These are phyloP conservation scores for Citrus cavaleriei DNA, from an alignment of 345 rosid genomes.

Conservation along the genomic window DNA sequence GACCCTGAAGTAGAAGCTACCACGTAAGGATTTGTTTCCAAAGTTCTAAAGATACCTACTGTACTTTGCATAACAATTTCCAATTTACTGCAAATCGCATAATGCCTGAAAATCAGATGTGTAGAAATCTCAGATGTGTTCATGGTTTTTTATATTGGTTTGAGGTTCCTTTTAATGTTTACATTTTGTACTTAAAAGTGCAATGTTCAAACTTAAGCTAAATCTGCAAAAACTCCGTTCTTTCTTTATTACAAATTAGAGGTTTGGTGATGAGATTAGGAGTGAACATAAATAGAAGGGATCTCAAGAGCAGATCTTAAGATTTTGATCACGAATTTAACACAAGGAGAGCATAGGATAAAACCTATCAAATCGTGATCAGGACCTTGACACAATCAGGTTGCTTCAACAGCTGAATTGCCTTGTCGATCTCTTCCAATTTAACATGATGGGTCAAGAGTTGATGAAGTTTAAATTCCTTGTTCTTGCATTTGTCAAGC, in stretches of 20 bases:
- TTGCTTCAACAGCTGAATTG: conserved; percentile 29
- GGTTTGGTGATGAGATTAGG: not conserved
- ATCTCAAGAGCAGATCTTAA: not conserved
- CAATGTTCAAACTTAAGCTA: not conserved
- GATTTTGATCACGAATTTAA: too few relatives aligned
- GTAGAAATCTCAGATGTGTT: not conserved
- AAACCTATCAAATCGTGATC: conserved; percentile 24
- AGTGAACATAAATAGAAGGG: too few relatives aligned
- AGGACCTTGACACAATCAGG: conserved; percentile 39
- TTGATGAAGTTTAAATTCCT: conserved; percentile 47
- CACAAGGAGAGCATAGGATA: too few relatives aligned
- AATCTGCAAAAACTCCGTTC: not conserved
- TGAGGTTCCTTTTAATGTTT: not conserved
- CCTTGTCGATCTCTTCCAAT: conserved; percentile 43
- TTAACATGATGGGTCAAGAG: conserved; percentile 48
- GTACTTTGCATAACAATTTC: not conserved
- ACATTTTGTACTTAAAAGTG: not conserved
- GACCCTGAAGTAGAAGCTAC: conserved; percentile 75
- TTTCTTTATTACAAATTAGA: too few relatives aligned
- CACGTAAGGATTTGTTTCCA: conserved; percentile 23
- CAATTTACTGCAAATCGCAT: not conserved
- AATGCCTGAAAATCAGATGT: conserved; percentile 5
- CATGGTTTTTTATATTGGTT: not conserved
- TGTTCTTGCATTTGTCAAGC: conserved; percentile 42
- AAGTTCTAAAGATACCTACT: not conserved